Evolutionary conservation across 129 eudicot species (phyloP), one percentile per base, ranked within the genome.

Genomic region (Flaveria bidentis): DNA sequence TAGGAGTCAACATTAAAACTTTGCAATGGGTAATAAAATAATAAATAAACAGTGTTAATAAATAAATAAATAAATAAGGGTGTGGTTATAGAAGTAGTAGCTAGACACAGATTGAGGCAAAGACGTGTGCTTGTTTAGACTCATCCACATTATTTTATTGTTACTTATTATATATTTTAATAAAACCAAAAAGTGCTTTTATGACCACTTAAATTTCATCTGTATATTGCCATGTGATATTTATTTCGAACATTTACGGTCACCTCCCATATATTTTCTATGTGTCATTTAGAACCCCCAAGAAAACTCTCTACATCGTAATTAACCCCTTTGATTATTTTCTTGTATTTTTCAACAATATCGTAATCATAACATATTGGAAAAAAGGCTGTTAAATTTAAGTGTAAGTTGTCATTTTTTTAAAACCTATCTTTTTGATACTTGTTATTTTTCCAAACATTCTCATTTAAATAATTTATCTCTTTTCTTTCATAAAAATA

Each of bases 141-240:
- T 75, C 76, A 57, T 65, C 80, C 66, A 67, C 72, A 65, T 20
- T 51, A 50, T 76, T 76, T 33, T 77, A 53, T 68, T 68, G 6
- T 55, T 67, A 62, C 20, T 52, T 72, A 12, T 71, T 50, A 23
- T 41, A 33, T 71, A 60, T 60, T 78, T 60, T 73, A 80, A 55
- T 80, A 53, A 80, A 73, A 66, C 74, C 70, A 80, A 64, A 80
- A 80, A 80, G 83, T 73, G 79, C 44, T 73, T 73, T 72, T 73
- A 73, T 73, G 70, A 80, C 79, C 72, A 65, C 68, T 80, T 80
- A 66, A 80, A 45, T 73, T 80, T 72, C 52, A 72, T 70, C 72
- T 20, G 7, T 62, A 63, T 78, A 36, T 62, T 80, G 69, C 42
- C 83, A 80, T 73, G 83, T 73, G 83, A 63, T 72, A 61, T 64